Conservation (phyloP, 306 rosid species). For the Canavalia ensiformis region DNA sequence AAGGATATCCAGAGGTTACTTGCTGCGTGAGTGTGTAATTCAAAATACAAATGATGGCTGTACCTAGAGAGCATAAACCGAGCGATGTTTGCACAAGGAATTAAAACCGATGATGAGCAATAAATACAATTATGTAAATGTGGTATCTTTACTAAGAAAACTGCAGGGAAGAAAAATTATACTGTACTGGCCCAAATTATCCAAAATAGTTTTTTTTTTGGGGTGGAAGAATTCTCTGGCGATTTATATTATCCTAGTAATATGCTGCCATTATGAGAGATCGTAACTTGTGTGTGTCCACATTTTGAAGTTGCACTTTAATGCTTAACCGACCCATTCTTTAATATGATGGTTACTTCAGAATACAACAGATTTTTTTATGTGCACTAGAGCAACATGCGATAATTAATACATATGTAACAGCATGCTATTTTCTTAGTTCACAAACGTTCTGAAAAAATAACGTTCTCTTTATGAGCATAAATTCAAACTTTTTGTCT, state of each 20-base stretch:
- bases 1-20: constrained; percentile 91
- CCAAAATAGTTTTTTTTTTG: not conserved
- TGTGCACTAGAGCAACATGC: too few relatives aligned
- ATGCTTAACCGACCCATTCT: too few relatives aligned
- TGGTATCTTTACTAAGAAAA: constrained; percentile 9
- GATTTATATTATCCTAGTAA: not conserved
- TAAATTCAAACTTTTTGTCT: too few relatives aligned
- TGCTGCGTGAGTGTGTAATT: constrained; percentile 64
- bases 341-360: too few relatives aligned
- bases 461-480: too few relatives aligned
- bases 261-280: not conserved
- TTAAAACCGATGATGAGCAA: constrained; percentile 12
- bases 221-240: not conserved
- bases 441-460: too few relatives aligned
- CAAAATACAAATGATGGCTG: constrained; percentile 30
- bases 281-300: not conserved
- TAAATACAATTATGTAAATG: constrained; percentile 38
- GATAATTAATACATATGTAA: too few relatives aligned
- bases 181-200: not conserved
- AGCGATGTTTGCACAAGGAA: not conserved
- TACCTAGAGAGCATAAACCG: not conserved
- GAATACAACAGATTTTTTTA: too few relatives aligned
- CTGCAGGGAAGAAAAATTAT: constrained; percentile 6
- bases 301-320: too few relatives aligned
- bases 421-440: too few relatives aligned